phyloP scores from a whole-genome alignment of 2,329 filamentous ascomycete species.

The Aspergillus neoniger region DNA sequence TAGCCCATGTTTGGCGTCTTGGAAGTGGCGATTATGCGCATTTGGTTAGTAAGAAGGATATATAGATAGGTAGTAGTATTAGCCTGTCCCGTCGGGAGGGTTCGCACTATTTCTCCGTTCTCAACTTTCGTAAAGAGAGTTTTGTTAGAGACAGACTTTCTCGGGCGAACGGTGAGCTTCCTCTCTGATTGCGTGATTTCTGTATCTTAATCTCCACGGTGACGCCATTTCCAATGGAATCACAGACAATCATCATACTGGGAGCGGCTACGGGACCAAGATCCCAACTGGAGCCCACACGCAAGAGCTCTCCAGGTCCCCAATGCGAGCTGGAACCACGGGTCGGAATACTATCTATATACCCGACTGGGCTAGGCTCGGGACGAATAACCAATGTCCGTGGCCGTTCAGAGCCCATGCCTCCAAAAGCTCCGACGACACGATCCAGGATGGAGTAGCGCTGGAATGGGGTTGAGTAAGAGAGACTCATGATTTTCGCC shows the following conservation, averaged over 20 bases:
- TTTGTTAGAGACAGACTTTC: background rate
- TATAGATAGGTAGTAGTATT: background rate
- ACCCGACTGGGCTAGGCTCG: slow-evolving; percentile 18
- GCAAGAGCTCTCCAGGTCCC: background rate
- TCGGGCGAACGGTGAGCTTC: background rate
- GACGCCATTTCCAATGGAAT: slow-evolving; percentile 1
- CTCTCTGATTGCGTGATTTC: background rate
- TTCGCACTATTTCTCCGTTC: slow-evolving; percentile 8
- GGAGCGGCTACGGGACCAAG: slow-evolving; percentile 12
- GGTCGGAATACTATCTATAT: slow-evolving; percentile 16
- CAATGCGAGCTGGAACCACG: slow-evolving; percentile 10
- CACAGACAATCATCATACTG: background rate
- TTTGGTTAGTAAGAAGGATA: background rate
- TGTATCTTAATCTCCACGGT: background rate
- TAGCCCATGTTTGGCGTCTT: background rate
- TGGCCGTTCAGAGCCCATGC: slow-evolving; percentile 3
- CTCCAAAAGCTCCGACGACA: background rate
- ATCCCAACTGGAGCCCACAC: slow-evolving; percentile 19
- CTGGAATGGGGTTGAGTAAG: background rate
- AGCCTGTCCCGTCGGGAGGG: slow-evolving; percentile 8
- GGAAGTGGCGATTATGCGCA: background rate
- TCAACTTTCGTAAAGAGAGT: slow-evolving; percentile 4
- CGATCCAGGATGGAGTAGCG: background rate
- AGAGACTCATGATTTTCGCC: background rate
- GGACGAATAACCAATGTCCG: slow-evolving; percentile 13